Percentiles rank a stretch among this genome's conserved stretches.
Evolutionary conservation across 331 rosid genomes (phyloP).

Genomic region (Rosa hybrid): DNA sequence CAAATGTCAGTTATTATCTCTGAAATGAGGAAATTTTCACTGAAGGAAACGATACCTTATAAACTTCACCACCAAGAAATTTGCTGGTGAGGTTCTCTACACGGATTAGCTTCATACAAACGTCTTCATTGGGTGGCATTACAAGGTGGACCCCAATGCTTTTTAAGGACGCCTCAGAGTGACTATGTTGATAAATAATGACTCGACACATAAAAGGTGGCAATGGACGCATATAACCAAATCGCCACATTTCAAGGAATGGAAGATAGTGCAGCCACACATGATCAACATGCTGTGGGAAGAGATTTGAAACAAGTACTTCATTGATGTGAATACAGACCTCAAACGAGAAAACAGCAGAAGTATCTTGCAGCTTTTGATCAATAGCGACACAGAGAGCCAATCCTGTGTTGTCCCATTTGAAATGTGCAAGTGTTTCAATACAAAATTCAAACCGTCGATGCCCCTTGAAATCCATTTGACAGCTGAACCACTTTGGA

Average conservation of each 20-base stretch:
- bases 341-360: fast-evolving
- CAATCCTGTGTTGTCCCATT: neutral
- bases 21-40: too few relatives aligned
- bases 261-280: neutral
- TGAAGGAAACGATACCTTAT: too few relatives aligned
- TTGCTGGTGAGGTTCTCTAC: neutral
- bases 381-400: neutral
- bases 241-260: neutral
- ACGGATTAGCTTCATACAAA: neutral
- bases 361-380: neutral
- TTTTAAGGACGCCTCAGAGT: neutral
- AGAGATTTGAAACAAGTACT: fast-evolving
- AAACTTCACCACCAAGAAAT: too few relatives aligned
- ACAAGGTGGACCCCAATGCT: slow-evolving; percentile 9
- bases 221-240: neutral
- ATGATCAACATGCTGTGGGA: too few relatives aligned
- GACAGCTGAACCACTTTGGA: slow-evolving; percentile 2
- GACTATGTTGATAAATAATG: too few relatives aligned
- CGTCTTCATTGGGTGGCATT: neutral
- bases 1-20: too few relatives aligned
- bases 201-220: neutral
- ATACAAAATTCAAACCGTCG: neutral
- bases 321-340: neutral
- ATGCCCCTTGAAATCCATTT: neutral
- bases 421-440: neutral